Conservation (phyloP, 2,329 filamentous ascomycete species). For the Diaporthe aspalathi region DNA sequence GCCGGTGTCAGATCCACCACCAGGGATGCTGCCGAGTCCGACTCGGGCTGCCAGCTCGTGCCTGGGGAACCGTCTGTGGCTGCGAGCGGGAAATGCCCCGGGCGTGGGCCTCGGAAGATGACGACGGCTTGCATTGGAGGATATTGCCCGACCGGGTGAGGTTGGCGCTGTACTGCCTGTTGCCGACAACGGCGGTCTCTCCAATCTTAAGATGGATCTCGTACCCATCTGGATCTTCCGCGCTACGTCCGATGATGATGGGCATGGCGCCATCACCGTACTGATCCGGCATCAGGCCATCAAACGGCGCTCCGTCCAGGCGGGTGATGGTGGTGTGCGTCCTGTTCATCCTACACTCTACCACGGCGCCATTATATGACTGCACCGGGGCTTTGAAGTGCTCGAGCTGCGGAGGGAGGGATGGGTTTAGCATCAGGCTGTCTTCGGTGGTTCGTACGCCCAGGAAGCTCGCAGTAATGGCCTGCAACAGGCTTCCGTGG, state of each 20-base stretch:
- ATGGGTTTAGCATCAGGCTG: background rate
- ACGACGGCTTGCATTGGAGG: background rate
- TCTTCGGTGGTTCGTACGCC: background rate
- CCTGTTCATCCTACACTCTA: background rate
- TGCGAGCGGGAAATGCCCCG: background rate
- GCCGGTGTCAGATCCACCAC: too few relatives aligned
- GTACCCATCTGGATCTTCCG: background rate
- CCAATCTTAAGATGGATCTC: background rate
- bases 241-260: background rate
- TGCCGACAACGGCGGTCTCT: background rate
- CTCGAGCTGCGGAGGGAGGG: background rate
- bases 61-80: background rate
- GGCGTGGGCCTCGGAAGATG: too few relatives aligned
- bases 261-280: background rate
- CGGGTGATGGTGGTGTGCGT: background rate
- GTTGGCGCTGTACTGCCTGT: background rate
- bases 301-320: background rate
- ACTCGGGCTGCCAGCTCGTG: background rate
- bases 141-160: background rate
- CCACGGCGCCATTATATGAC: background rate
- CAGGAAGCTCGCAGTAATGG: background rate
- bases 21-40: background rate
- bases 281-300: background rate
- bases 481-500: background rate
- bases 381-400: background rate